Percentiles rank a stretch among this genome's conserved stretches.
Conservation (phyloP, 805 yeast genomes). For the Lipomyces anomalus region DNA sequence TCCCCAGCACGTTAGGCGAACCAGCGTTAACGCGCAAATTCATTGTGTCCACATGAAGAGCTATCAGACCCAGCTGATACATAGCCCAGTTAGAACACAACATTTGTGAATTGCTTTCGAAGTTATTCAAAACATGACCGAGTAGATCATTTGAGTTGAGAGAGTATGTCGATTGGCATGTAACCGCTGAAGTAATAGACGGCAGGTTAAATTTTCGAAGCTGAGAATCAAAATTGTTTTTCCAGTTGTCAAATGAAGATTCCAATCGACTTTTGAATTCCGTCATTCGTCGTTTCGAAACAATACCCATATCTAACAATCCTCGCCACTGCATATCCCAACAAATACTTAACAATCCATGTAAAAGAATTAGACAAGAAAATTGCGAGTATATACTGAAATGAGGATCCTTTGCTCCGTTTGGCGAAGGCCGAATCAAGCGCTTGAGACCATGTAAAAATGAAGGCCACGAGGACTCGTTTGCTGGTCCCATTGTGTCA, state of each 20-base stretch:
- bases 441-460: conserved; percentile 22
- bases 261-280: conserved; percentile 33
- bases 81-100: conserved; percentile 30
- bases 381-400: conserved; percentile 31
- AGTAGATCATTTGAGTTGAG: neutral
- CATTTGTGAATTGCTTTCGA: conserved; percentile 25
- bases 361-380: conserved; percentile 37
- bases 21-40: conserved; percentile 27
- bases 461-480: conserved; percentile 15
- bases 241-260: conserved; percentile 36
- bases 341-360: conserved; percentile 35
- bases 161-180: neutral
- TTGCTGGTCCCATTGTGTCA: neutral
- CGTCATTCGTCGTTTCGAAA: conserved; percentile 33
- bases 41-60: conserved; percentile 28
- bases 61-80: conserved; percentile 27
- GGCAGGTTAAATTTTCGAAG: conserved; percentile 25
- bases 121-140: conserved; percentile 19
- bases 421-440: conserved; percentile 14
- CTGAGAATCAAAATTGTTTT: conserved; percentile 37
- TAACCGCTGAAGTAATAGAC: conserved; percentile 17
- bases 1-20: conserved; percentile 26
- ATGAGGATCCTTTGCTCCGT: conserved; percentile 17
- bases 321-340: conserved; percentile 36
- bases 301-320: conserved; percentile 35